phyloP scores from a whole-genome alignment of 352 stramenopile species.

The Pythium plurisporium region DNA sequence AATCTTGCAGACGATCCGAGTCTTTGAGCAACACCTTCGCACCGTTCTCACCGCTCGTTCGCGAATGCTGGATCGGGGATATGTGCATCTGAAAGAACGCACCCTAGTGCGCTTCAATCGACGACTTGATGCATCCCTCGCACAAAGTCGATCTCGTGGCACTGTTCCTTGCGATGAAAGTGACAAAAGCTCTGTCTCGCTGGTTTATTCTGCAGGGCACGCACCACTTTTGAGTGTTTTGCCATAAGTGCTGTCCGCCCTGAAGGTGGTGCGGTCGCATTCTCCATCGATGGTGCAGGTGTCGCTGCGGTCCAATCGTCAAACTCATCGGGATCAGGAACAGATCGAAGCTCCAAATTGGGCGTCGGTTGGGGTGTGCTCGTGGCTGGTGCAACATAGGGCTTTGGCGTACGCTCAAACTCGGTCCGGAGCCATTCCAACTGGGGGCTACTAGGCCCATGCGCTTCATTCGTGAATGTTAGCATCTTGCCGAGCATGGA shows the following conservation, averaged over 20 bases:
- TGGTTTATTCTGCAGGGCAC: slow-evolving; percentile 32
- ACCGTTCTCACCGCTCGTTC: no score
- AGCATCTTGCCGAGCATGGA: slow-evolving; percentile 54
- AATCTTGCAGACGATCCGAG: no score
- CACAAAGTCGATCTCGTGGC: slow-evolving; percentile 28
- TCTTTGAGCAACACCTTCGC: no score
- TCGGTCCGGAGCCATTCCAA: slow-evolving; percentile 14
- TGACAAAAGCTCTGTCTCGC: slow-evolving; percentile 59
- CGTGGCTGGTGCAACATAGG: slow-evolving; percentile 3
- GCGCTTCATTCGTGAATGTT: slow-evolving; percentile 49
- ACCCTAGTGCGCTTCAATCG: no score
- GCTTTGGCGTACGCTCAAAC: slow-evolving; percentile 8
- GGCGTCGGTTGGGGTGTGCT: slow-evolving; percentile 11
- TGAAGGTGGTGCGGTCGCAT: slow-evolving; percentile 11
- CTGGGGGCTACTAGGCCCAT: slow-evolving; percentile 8
- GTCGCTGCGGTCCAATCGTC: not conserved
- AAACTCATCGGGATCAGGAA: slow-evolving; percentile 1
- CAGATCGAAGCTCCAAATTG: slow-evolving; percentile 17
- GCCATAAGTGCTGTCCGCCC: slow-evolving; percentile 22
- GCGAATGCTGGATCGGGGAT: no score
- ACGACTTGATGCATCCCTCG: slow-evolving; percentile 32
- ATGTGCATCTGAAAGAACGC: no score
- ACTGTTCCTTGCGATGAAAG: slow-evolving; percentile 56
- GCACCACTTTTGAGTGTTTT: slow-evolving; percentile 65
- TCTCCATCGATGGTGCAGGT: slow-evolving; percentile 4